Percentiles rank a stretch among this genome's conserved stretches.
These are phyloP conservation scores for Salix purpurea DNA, from an alignment of 345 rosid species.

Conservation along the genomic window DNA sequence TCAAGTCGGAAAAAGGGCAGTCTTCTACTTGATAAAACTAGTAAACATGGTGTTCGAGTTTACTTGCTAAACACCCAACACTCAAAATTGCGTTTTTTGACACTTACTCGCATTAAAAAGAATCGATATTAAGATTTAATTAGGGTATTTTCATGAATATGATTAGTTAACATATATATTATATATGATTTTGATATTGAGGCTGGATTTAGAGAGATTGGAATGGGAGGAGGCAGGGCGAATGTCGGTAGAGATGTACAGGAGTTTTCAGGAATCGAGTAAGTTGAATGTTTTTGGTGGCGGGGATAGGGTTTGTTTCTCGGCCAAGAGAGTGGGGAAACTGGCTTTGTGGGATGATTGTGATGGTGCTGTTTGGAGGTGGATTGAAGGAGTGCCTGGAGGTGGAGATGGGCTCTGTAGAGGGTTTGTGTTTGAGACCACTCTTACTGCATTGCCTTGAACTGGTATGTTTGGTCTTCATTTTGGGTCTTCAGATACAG, in stretches of 20 bases:
- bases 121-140: too few species aligned
- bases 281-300: conserved; percentile 91
- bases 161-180: too few species aligned
- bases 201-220: conserved; percentile 67
- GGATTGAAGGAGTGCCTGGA: conserved; percentile 71
- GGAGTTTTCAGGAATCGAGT: conserved; percentile 60
- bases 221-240: conserved; percentile 92
- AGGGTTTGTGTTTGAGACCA: conserved; percentile 69
- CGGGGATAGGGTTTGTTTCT: conserved; percentile 75
- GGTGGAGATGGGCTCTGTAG: conserved; percentile 70
- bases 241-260: conserved; percentile 79
- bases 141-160: too few species aligned
- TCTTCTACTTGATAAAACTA: too few species aligned
- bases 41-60: too few species aligned
- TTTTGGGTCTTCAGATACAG: too few species aligned
- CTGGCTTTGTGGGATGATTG: conserved; percentile 73
- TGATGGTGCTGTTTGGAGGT: conserved; percentile 54
- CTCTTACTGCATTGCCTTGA: conserved; percentile 52
- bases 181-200: conserved; percentile 46
- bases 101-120: too few species aligned
- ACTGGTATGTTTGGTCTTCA: not conserved
- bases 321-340: conserved; percentile 63
- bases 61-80: too few species aligned
- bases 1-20: too few species aligned
- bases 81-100: too few species aligned